These are phyloP conservation scores for Curvularia sp. DNA, from an alignment of 2,329 filamentous ascomycete genomes.

Conservation along the genomic window DNA sequence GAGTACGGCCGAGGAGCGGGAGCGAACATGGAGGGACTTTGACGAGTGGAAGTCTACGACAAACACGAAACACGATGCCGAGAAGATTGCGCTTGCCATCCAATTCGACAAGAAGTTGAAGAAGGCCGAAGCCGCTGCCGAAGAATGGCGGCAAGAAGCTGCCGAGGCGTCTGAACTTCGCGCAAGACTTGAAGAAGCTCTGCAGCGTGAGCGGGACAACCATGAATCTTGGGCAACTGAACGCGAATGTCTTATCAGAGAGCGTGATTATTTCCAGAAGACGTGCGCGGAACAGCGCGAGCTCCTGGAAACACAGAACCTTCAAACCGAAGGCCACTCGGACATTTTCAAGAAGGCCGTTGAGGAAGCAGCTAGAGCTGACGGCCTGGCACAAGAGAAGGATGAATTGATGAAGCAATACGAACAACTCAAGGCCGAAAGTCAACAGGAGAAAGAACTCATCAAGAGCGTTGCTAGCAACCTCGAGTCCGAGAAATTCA, in stretches of 20 bases:
- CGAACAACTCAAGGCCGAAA: constrained; percentile 42
- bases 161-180: constrained; percentile 47
- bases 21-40: constrained; percentile 47
- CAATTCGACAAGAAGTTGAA: constrained; percentile 53
- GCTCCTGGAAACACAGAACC: constrained; percentile 21
- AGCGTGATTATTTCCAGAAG: constrained; percentile 59
- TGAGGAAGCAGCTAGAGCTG: constrained; percentile 40
- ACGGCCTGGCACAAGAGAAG: constrained; percentile 43
- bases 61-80: constrained; percentile 45
- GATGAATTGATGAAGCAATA: constrained; percentile 46
- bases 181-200: constrained; percentile 52
- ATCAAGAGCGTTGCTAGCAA: constrained; percentile 50
- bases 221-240: constrained; percentile 58
- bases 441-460: constrained; percentile 47
- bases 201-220: constrained; percentile 56
- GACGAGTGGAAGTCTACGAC: constrained; percentile 53
- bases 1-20: constrained; percentile 46
- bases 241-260: constrained; percentile 48
- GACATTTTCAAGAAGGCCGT: constrained; percentile 46
- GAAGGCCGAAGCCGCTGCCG: constrained; percentile 57
- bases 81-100: constrained; percentile 51
- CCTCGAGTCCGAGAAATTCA: constrained; percentile 52
- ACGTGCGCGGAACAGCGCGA: constrained; percentile 59
- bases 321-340: constrained; percentile 45
- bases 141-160: constrained; percentile 56